phyloP scores from a whole-genome alignment of 2,329 filamentous ascomycete genomes.

The Chaetomium sp. region DNA sequence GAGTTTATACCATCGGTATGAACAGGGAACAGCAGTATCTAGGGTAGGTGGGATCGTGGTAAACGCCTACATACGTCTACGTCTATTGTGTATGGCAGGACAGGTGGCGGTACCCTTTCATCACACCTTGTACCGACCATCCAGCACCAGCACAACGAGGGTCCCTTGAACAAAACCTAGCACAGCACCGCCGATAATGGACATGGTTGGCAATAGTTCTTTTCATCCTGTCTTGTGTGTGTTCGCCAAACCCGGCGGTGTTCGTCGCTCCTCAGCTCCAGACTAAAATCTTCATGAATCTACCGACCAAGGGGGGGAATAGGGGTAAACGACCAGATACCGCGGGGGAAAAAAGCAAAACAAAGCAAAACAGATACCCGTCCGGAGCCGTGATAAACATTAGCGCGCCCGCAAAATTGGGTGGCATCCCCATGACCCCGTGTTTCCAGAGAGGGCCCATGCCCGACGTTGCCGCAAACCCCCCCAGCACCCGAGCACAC shows the following conservation, averaged over 20 bases:
- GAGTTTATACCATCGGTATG: no score
- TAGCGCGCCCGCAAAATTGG: not conserved
- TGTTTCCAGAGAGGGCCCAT: not conserved
- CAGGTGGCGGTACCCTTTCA: not conserved
- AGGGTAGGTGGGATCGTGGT: not conserved
- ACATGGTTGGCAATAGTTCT: not conserved
- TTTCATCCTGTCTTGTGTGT: slow-evolving; percentile 1
- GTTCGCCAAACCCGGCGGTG: slow-evolving; percentile 13
- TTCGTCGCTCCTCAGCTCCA: slow-evolving; percentile 19
- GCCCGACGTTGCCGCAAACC: not conserved
- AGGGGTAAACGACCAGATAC: slow-evolving; percentile 20
- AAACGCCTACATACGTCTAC: not conserved
- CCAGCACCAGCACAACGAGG: not conserved
- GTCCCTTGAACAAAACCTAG: not conserved
- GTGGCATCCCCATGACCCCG: slow-evolving; percentile 1
- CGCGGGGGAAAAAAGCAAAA: slow-evolving; percentile 8
- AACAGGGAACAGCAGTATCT: no score
- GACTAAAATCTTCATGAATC: slow-evolving; percentile 21
- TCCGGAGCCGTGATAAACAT: slow-evolving; percentile 10
- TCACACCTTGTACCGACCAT: not conserved
- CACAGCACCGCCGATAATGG: not conserved
- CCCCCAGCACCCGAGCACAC: not conserved
- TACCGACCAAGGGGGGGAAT: slow-evolving; percentile 25
- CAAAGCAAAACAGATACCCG: slow-evolving; percentile 13
- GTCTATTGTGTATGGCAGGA: not conserved